Evolutionary conservation across 2,329 filamentous ascomycete genomes (phyloP), one percentile per base, ranked within the genome.

Genomic region (Xylariaceae sp.): DNA sequence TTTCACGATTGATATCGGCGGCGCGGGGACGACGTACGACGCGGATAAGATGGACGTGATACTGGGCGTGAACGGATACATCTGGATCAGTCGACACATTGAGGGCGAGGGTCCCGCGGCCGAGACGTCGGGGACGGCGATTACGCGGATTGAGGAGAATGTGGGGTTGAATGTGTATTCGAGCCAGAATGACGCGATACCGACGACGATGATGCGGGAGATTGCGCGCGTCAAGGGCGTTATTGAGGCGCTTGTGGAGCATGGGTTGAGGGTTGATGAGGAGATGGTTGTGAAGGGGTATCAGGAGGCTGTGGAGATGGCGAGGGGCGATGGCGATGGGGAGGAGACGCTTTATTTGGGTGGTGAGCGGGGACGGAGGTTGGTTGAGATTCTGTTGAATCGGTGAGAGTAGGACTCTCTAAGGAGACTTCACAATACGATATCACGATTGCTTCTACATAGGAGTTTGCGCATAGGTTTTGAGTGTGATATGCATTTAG

Each of bases 1-100:
- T 47, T 96, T 94, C 82, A 94, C 91, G 0, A 78, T 96, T 67
- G 83, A 88, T 61, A 76, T 80, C 18, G 59, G 18, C 9, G 63
- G 65, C 8, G 64, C 64, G 23, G 64, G 62, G 17, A 56, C 62
- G 1, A 63, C 62, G 4, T 67, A 79, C 63, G 78, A 82, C 39
- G 80, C 82, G 39, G 81, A 84, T 55, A 87, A 86, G 63, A 83
- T 99, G 34, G 90, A 97, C 71, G 85, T 97, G 6, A 83, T 96
- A 55, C 80, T 99, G 0, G 94, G 94, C 2, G 94, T 99, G 45
- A 99, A 99, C 70, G 94, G 94, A 0, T 97, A 95, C 72, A 92
- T 97, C 60, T 99, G 91, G 89, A 92, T 97, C 70, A 87, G 88
- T 74, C 92, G 90, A 77, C 91, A 96, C 68, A 77, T 88, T 6